phyloP scores from a whole-genome alignment of 2,329 filamentous ascomycete genomes.

The Arthrobotrys musiformis region DNA sequence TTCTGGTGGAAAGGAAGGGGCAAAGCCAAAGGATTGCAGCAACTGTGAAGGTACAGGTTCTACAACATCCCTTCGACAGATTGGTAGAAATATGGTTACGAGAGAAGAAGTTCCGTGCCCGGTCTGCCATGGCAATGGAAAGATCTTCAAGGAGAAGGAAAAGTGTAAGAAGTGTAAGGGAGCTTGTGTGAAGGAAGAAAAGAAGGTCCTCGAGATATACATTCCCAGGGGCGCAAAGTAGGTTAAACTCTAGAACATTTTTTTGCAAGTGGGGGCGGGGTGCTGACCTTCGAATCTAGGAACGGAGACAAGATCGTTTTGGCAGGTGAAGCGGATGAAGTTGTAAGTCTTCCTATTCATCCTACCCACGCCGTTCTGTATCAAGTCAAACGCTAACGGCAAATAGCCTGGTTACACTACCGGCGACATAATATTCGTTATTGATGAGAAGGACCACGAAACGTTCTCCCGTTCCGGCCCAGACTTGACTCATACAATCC shows the following conservation, averaged over 20 bases:
- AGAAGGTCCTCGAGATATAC: slow-evolving; percentile 95
- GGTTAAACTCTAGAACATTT: slow-evolving; percentile 48
- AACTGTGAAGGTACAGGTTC: slow-evolving; percentile 83
- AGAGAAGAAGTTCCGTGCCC: slow-evolving; percentile 82
- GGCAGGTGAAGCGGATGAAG: slow-evolving; percentile 92
- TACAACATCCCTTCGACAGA: slow-evolving; percentile 79
- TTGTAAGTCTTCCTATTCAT: slow-evolving; percentile 73
- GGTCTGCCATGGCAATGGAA: slow-evolving; percentile 84
- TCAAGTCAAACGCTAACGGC: background rate
- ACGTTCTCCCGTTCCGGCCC: slow-evolving; percentile 83
- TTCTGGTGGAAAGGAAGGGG: slow-evolving; percentile 88
- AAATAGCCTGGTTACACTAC: slow-evolving; percentile 62
- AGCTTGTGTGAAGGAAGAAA: slow-evolving; percentile 83
- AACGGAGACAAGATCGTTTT: slow-evolving; percentile 89
- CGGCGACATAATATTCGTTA: slow-evolving; percentile 90
- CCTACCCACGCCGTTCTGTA: background rate
- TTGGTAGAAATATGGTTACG: slow-evolving; percentile 87
- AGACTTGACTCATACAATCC: slow-evolving; percentile 83
- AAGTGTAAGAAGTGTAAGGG: slow-evolving; percentile 99
- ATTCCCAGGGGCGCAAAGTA: slow-evolving; percentile 84
- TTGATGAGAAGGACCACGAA: slow-evolving; percentile 83
- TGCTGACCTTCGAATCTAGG: slow-evolving; percentile 60
- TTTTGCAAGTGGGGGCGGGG: background rate
- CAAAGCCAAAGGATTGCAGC: slow-evolving; percentile 83
- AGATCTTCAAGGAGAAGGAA: slow-evolving; percentile 93